These are phyloP conservation scores for Penicillium ucsense DNA, from an alignment of 495 filamentous ascomycete genomes.

Conservation along the genomic window DNA sequence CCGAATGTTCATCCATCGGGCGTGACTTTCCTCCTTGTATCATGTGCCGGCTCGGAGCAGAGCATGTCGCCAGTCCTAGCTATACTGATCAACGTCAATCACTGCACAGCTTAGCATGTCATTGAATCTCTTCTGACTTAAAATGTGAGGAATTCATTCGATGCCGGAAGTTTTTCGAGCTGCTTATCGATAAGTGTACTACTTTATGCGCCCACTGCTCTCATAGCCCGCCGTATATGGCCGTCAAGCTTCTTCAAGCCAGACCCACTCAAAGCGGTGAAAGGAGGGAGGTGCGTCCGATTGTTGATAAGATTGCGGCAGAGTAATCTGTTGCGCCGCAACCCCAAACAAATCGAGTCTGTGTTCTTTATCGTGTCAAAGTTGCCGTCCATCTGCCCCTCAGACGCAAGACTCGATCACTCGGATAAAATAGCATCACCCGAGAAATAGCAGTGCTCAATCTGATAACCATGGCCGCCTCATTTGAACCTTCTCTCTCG, in stretches of 20 bases:
- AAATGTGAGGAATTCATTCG: not conserved
- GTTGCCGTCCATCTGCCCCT: no score
- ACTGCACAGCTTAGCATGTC: not conserved
- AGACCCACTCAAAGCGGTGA: not conserved
- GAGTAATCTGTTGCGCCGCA: no score
- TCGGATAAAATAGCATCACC: not conserved
- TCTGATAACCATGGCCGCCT: conserved; percentile 24
- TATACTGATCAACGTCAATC: not conserved
- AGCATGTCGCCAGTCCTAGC: conserved; percentile 26
- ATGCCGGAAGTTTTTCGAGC: conserved; percentile 8
- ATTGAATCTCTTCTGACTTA: not conserved
- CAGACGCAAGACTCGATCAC: not conserved
- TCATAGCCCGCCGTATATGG: conserved; percentile 17
- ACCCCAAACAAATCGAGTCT: no score
- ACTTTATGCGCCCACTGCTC: conserved; percentile 16
- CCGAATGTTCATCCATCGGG: conserved; percentile 53
- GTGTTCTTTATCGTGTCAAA: no score
- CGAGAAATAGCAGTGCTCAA: not conserved
- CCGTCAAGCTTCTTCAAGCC: not conserved
- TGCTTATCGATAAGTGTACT: conserved; percentile 17
- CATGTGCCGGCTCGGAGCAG: conserved; percentile 15
- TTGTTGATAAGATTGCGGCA: no score
- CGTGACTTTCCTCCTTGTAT: conserved; percentile 28
- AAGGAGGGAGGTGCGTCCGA: no score
- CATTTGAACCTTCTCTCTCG: conserved; percentile 70